These are phyloP conservation scores for Phaeoacremonium minimum DNA, from an alignment of 2,329 filamentous ascomycete genomes.

Conservation along the genomic window DNA sequence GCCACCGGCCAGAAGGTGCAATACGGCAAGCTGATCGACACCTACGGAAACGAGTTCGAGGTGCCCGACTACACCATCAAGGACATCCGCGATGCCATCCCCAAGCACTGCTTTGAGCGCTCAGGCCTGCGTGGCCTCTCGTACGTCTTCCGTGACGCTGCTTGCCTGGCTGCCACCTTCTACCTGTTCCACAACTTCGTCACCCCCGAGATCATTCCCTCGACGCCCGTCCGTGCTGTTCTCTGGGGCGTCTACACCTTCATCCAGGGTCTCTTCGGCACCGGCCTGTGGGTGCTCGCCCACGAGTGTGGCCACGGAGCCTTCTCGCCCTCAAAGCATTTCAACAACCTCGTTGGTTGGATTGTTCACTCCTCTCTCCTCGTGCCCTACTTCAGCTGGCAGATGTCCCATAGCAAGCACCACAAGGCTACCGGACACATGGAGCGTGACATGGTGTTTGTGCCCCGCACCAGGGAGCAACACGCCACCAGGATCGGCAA, in stretches of 20 bases:
- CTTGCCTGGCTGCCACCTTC: conserved; percentile 71
- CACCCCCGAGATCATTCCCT: conserved; percentile 78
- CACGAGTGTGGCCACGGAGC: conserved; percentile 98
- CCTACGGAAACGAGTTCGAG: conserved; percentile 91
- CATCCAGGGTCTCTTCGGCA: conserved; percentile 87
- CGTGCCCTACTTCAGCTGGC: conserved; percentile 99
- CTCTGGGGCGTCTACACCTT: conserved; percentile 67
- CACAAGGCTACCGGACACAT: conserved; percentile 98
- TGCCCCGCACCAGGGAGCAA: conserved; percentile 85
- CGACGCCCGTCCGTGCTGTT: conserved; percentile 57
- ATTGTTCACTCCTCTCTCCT: conserved; percentile 82
- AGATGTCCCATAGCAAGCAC: conserved; percentile 98
- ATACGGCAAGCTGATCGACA: conserved; percentile 74
- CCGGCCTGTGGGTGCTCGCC: conserved; percentile 91
- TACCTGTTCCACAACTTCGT: conserved; percentile 85
- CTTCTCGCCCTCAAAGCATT: conserved; percentile 84
- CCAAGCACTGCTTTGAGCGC: conserved; percentile 93
- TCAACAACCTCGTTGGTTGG: conserved; percentile 94
- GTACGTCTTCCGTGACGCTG: conserved; percentile 82
- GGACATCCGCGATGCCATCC: conserved; percentile 93
- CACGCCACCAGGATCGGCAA: conserved; percentile 73
- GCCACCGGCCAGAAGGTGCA: conserved; percentile 29
- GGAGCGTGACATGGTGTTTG: conserved; percentile 97
- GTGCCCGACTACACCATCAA: conserved; percentile 96
- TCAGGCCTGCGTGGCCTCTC: conserved; percentile 69